Evolutionary conservation across 164 flowering plant genomes (phyloP).

Genomic region (Cinnamomum micranthum): DNA sequence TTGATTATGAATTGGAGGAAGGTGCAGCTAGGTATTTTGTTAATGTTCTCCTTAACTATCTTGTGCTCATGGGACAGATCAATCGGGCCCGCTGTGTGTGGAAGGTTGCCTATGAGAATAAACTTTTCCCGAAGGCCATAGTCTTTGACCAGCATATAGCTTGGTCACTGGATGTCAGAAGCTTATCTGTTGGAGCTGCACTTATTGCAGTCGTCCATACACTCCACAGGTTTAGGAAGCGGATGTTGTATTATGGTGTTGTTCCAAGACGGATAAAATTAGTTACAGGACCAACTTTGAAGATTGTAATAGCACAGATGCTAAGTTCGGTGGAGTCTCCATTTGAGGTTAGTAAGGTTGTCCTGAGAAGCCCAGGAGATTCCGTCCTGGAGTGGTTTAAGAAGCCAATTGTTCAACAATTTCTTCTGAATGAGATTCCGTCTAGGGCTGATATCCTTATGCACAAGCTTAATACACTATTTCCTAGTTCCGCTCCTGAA

Average conservation of each 20-base stretch:
- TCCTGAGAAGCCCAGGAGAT: conserved; percentile 89
- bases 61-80: conserved; percentile 96
- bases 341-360: conserved; percentile 98
- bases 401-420: conserved; percentile 95
- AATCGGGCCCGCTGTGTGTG: conserved; percentile 96
- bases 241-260: conserved; percentile 95
- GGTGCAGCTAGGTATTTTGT: conserved; percentile 87
- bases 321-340: conserved; percentile 88
- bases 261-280: conserved; percentile 89
- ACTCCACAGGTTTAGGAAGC: conserved; percentile 89
- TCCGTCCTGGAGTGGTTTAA: conserved; percentile 95
- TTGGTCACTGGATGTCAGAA: conserved; percentile 97
- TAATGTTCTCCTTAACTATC: conserved; percentile 91
- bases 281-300: conserved; percentile 92
- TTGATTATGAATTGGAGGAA: conserved; percentile 88
- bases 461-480: conserved; percentile 85
- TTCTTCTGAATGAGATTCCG: conserved; percentile 91
- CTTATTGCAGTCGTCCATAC: conserved; percentile 94
- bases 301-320: conserved; percentile 88
- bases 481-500: conserved; percentile 95
- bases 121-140: conserved; percentile 94
- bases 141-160: conserved; percentile 99
- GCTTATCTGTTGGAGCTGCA: conserved; percentile 95
- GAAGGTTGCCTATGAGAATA: conserved; percentile 97
- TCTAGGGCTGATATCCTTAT: conserved; percentile 85